Percentiles rank a stretch among this genome's conserved stretches.
phyloP scores from a whole-genome alignment of 164 flowering plant genomes.

The Kingdonia uniflora region DNA sequence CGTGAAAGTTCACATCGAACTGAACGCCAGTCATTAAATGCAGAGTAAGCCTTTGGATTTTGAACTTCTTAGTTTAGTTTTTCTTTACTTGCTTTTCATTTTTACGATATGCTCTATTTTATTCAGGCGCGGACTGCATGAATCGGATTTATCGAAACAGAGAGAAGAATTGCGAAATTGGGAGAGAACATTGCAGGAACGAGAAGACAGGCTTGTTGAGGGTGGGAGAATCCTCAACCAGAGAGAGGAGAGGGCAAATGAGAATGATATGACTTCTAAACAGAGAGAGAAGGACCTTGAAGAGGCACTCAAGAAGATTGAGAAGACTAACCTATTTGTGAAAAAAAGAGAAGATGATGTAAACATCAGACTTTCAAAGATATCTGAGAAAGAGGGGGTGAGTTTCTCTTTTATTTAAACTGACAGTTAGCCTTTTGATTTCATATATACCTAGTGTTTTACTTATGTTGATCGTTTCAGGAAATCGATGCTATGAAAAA shows the following conservation, averaged over 20 bases:
- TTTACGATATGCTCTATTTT: neutral
- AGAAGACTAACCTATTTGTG: conserved; percentile 19
- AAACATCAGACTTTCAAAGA: conserved; percentile 28
- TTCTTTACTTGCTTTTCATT: neutral
- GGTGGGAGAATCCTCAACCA: conserved; percentile 39
- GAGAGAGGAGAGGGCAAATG: conserved; percentile 64
- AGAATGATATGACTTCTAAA: conserved; percentile 34
- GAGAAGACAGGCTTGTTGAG: conserved; percentile 56
- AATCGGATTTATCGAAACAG: conserved; percentile 36
- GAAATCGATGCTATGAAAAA: conserved; percentile 35
- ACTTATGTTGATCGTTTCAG: conserved; percentile 30
- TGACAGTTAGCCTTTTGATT: neutral
- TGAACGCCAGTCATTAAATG: conserved; percentile 47
- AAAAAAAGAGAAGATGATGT: conserved; percentile 51
- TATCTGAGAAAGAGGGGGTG: conserved; percentile 55
- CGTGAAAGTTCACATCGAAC: conserved; percentile 59
- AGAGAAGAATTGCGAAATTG: conserved; percentile 67
- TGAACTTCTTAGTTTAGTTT: neutral
- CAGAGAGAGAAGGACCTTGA: conserved; percentile 53
- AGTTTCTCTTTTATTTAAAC: conserved; percentile 11
- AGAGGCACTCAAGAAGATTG: conserved; percentile 39
- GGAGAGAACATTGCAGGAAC: conserved; percentile 70
- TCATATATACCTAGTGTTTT: neutral
- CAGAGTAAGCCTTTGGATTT: conserved; percentile 48
- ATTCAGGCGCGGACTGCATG: conserved; percentile 66